Conservation (phyloP, 1,284 basidiomycete genomes). For the Erythrobasidium hasegawianum region DNA sequence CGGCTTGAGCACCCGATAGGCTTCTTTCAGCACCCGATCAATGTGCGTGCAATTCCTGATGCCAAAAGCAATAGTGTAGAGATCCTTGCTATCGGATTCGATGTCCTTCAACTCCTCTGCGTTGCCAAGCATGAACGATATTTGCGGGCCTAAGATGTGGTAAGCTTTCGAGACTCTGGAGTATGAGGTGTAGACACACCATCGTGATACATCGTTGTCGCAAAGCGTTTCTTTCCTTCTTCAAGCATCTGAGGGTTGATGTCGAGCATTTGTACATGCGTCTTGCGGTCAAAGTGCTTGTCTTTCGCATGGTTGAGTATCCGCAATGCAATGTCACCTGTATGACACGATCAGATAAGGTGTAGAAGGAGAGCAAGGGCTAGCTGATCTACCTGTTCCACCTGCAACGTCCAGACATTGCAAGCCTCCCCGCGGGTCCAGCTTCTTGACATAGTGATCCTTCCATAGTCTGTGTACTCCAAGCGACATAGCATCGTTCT, state of each 20-base stretch:
- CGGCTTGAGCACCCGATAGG: constrained; percentile 90
- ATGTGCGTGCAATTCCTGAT: constrained; percentile 97
- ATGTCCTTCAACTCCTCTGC: constrained; percentile 78
- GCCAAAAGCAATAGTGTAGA: constrained; percentile 99
- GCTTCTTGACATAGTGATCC: constrained; percentile 75
- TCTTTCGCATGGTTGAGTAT: constrained; percentile 89
- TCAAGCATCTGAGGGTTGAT: constrained; percentile 94
- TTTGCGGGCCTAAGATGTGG: constrained; percentile 92
- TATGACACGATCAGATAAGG: not conserved
- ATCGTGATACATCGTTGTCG: constrained; percentile 93
- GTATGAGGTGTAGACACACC: constrained; percentile 70
- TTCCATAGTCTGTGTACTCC: constrained; percentile 98
- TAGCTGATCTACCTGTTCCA: constrained; percentile 92
- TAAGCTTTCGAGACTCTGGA: no score
- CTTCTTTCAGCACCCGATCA: constrained; percentile 80
- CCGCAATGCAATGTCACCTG: constrained; percentile 92
- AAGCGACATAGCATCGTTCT: constrained; percentile 92
- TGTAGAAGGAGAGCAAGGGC: constrained; percentile 68
- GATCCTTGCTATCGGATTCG: constrained; percentile 76
- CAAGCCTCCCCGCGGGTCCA: constrained; percentile 63
- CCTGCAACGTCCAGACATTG: constrained; percentile 92
- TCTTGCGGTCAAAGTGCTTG: constrained; percentile 80
- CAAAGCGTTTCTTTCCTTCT: constrained; percentile 85
- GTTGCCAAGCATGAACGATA: constrained; percentile 88
- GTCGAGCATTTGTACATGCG: constrained; percentile 85